Base-by-base conservation (phyloP, 371 early-diverging fungal genomes). In the Apophysomyces elegans region DNA sequence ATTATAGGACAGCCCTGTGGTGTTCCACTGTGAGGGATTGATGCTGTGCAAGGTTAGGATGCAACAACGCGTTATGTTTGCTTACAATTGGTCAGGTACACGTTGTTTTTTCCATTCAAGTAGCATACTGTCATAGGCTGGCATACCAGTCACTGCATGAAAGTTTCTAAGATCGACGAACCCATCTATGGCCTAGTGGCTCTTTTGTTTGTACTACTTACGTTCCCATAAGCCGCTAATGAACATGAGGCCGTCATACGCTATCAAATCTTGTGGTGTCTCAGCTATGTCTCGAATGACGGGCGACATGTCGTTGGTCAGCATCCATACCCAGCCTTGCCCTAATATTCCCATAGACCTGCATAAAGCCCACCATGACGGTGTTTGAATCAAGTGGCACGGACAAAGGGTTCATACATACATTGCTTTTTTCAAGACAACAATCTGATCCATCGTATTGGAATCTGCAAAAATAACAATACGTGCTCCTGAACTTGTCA, bases 301-400 rank as follows among this genome's bases (percentile, higher is more conserved):
- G 12, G 70, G 68, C 4, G 77, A 68, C 43, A 77, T 58, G 59
- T 80, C 74, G 36, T 80, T 75, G 37, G 77, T 72, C 7, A 77
- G 36, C 50, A 80, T 75, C 80, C 80, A 80, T 7, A 66, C 77
- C 80, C 80, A 80, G 32, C 80, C 80, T 60, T 77, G 60, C 11
- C 60, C 60, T 37, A 80, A 37, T 16, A 73, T 46, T 13, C 77
- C 80, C 71, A 75, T 67, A 5, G 70, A 38, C 45, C 77, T 80
- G 65, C 50, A 56, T 35, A 56, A 56, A 63, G 32, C 41, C 37
- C 9, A 63, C 36, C 5, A 16, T 56, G 43, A 56, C 54, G 54
- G 54, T 21, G 54, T 50, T 50, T 50, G 9, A 50, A 50, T 50
- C 54, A 21, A 21, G 54, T 43, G 37, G 59, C 65, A 64, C 59